Base-by-base conservation (phyloP, 2,329 filamentous ascomycete genomes). In the Hymenoscyphus linearis region DNA sequence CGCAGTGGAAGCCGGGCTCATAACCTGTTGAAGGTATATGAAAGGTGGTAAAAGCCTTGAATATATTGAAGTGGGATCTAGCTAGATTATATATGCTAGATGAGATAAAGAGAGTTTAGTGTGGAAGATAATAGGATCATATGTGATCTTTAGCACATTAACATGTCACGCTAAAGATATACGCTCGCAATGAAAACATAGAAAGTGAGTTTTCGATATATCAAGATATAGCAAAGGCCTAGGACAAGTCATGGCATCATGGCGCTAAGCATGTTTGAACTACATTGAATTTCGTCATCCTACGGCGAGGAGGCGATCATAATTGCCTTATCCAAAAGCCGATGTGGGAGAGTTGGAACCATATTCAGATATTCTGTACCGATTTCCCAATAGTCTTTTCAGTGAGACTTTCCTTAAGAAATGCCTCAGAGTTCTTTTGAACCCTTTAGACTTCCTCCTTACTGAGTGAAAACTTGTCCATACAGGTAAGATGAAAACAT, bases 381-480 rank as follows among this genome's bases (percentile, higher is more conserved):
- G 40, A 22, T 18, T 44, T 22, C 40, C 40, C 3, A 22, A 7
- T 22, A 9, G 40, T 1, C 6, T 6, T 3, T 44, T 44, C 4
- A 22, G 16, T 0, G 40, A 44, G 9, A 4, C 7, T 40, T 72
- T 74, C 47, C 68, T 80, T 0, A 75, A 75, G 0, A 53, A 57
- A 0, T 65, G 68, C 0, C 67, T 77, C 0, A 55, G 79, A 0
- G 72, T 71, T 2, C 66, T 76, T 26, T 63, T 76, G 0, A 73
- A 80, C 5, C 77, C 75, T 0, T 62, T 81, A 26, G 76, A 81
- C n/a, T 80, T 71, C 61, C 64, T 82, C 0, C 79, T 81, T 64
- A 55, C 56, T 22, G 77, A 80, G 60, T 80, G 77, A 66, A 64
- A 73, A 6, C 65, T 80, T 27, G 74, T 79, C 31, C 78, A 81